phyloP scores from a whole-genome alignment of 2,329 filamentous ascomycete species.

The Aureobasidium sp. region DNA sequence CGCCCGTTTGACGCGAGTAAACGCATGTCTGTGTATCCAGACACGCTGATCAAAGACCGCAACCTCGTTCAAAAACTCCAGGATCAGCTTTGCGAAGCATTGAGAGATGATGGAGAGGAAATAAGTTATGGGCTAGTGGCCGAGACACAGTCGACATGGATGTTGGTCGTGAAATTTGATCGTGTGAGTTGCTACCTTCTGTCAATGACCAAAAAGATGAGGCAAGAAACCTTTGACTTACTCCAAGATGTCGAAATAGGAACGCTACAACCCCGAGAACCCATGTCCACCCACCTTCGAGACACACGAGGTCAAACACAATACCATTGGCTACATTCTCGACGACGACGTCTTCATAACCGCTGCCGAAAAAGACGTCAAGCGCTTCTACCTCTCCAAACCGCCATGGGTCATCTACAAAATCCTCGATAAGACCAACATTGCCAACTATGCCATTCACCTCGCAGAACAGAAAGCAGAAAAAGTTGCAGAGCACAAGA shows the following conservation, averaged over 20 bases:
- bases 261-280: background rate
- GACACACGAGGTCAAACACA: background rate
- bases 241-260: background rate
- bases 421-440: background rate
- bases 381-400: background rate
- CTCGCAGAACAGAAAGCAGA: background rate
- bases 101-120: background rate
- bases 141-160: background rate
- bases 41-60: background rate
- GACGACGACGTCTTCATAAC: constrained; percentile 1
- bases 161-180: background rate
- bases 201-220: background rate
- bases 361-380: background rate
- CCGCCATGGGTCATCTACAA: background rate
- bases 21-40: constrained; percentile 1
- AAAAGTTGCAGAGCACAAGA: background rate
- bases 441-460: background rate
- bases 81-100: background rate
- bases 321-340: constrained; percentile 2
- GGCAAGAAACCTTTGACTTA: background rate
- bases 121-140: background rate
- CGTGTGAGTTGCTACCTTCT: background rate
- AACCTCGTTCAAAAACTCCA: constrained; percentile 1
- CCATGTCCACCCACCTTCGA: background rate
- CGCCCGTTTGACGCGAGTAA: background rate